Percentiles rank a stretch among this genome's conserved stretches.
phyloP scores from a whole-genome alignment of 768 basidiomycete genomes.

The Suillus bovinus region DNA sequence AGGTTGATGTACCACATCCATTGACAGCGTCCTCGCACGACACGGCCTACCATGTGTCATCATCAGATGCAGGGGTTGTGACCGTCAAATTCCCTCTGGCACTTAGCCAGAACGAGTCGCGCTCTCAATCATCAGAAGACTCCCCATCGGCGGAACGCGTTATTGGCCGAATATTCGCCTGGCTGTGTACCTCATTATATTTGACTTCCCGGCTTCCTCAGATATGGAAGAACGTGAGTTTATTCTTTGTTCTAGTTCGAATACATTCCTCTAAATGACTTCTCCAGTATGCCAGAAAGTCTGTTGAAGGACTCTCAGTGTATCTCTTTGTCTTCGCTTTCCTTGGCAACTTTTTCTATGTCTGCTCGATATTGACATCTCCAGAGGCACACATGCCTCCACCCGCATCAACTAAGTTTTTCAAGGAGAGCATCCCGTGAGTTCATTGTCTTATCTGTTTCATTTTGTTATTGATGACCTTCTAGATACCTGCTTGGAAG shows the following conservation, averaged over 20 bases:
- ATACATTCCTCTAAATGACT: slow-evolving; percentile 7
- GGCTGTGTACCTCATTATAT: slow-evolving; percentile 92
- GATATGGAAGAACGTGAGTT: slow-evolving; percentile 97
- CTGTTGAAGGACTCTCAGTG: slow-evolving; percentile 93
- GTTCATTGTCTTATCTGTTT: slow-evolving; percentile 32
- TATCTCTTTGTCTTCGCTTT: slow-evolving; percentile 94
- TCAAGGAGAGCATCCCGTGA: slow-evolving; percentile 84
- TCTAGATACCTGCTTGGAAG: slow-evolving; percentile 85
- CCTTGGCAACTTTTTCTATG: slow-evolving; percentile 91
- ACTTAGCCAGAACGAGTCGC: slow-evolving; percentile 11
- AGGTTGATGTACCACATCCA: slow-evolving; percentile 11
- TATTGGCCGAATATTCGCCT: slow-evolving; percentile 89
- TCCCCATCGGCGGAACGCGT: slow-evolving; percentile 51
- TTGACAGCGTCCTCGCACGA: slow-evolving; percentile 6
- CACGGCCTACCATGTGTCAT: slow-evolving; percentile 14
- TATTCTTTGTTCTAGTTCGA: neutral
- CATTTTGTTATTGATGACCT: neutral
- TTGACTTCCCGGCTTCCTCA: slow-evolving; percentile 93
- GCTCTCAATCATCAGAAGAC: slow-evolving; percentile 23
- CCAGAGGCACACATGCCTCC: slow-evolving; percentile 60
- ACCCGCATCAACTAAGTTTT: slow-evolving; percentile 60
- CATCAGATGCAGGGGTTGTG: slow-evolving; percentile 7
- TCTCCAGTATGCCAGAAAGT: slow-evolving; percentile 79
- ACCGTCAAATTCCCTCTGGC: slow-evolving; percentile 22
- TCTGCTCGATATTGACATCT: slow-evolving; percentile 83